Evolutionary conservation across 345 rosid genomes (phyloP), one percentile per base, ranked within the genome.

Genomic region (Cardiospermum halicacabum): DNA sequence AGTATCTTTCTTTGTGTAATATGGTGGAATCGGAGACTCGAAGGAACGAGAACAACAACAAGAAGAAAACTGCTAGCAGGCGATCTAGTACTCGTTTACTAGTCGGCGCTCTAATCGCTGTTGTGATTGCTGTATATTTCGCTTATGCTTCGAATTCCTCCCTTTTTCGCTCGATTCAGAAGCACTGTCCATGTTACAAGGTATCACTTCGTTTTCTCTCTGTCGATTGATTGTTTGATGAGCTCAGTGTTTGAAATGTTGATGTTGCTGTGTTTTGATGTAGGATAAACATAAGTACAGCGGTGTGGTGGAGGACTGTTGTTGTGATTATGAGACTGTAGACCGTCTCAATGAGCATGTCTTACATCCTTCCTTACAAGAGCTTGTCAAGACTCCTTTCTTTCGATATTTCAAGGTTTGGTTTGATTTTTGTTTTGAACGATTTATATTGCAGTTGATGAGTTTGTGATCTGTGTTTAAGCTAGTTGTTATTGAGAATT

Each of bases 291-390:
- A 47, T 3, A 68, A 34, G 45, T 82, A 81, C 69, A 83, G 67
- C 43, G 99, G 99, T 22, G 73, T 85, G 55, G 86, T 94, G 10
- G 95, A 91, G 79, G 99, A 84, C 58, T 94, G 96, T 74, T 89
- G 95, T 65, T 91, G 99, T 62, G 91, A 91, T 67, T 91, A 89
- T 18, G 95, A 94, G 77, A 88, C 90, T n/a, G 98, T 90, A 31
- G 82, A 89, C 70, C 66, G 62, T 58, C 69, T 92, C 5, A 91
- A 94, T 69, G 75, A 65, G n/a, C 77, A 87, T 58, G 86, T 91
- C 39, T 81, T 94, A 78, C 72, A 89, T 84, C 96, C 99, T 50
- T 60, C 76, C 32, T 92, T 94, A 62, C 91, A 85, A 62, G 89
- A 89, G 36, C 92, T 94, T 36, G 93, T 91, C 24, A 84, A 71